Base-by-base conservation (phyloP, 805 yeast genomes). In the Diddensiella santjacobensis region DNA sequence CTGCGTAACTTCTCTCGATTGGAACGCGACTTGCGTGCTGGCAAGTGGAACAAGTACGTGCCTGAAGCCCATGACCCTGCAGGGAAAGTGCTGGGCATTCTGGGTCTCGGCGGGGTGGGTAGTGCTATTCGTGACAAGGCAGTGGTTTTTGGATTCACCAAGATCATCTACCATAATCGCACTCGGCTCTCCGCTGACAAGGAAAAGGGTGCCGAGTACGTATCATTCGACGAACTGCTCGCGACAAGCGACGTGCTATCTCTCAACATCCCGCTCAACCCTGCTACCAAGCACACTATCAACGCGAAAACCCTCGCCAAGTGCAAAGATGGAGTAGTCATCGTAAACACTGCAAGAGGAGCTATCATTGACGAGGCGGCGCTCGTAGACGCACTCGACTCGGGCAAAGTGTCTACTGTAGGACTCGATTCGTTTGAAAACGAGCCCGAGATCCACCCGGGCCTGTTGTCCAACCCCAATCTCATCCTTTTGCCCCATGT, bases 91-190 rank as follows among this genome's bases (percentile, higher is more conserved):
- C 70, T 80, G 20, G 84, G 84, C 1, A 77, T 80, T 44, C 65
- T 79, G 30, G 84, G 84, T 2, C 70, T 80, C 73, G 84, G 84
- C 4, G 83, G 83, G 4, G 78, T 80, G 59, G 84, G 84, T 44
- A 69, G 78, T 23, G 75, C 78, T 6, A 70, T 79, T 48, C 72
- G 79, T 31, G 78, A 76, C 58, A 70, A 80, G 54, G 67, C 72
- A 46, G 49, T 52, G 45, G 78, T 75, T 2, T 73, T 80, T 58
- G 79, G 78, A 2, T 75, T 78, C 56, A 70, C 61, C 40, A 71
- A 71, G 58, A 68, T 78, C 51, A 59, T 74, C 43, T 80, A 80
- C 65, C 66, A 78, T 64, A 80, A 79, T 66, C 70, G 84, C 39
- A 58, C 61, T 33, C 70, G 71, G 38, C 69, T 78, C 46, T 47